These are phyloP conservation scores for Globisporangium carolinianum DNA, from an alignment of 352 stramenopile species.

Conservation along the genomic window DNA sequence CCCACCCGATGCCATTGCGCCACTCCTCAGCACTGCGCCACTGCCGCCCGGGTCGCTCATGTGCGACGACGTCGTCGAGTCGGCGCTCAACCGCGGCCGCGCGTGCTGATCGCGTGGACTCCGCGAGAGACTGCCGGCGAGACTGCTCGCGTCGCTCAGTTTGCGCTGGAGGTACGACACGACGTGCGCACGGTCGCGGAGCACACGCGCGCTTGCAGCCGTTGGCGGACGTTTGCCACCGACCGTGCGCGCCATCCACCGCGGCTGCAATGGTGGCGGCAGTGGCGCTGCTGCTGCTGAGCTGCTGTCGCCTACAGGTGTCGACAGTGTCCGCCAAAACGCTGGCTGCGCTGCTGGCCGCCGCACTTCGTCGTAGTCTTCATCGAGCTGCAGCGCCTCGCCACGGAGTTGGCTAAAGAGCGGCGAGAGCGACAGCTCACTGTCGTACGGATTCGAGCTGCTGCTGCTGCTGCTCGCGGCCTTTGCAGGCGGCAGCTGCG, in stretches of 20 bases:
- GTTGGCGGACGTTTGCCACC: constrained; percentile 9
- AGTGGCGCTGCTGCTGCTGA: neutral
- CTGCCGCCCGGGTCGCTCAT: constrained; percentile 39
- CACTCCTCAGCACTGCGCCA: neutral
- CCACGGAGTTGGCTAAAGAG: constrained; percentile 12
- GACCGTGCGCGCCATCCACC: constrained; percentile 11
- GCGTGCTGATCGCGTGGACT: constrained; percentile 29
- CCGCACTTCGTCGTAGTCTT: constrained; percentile 12
- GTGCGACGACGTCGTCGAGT: constrained; percentile 60
- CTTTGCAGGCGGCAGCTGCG: constrained; percentile 4
- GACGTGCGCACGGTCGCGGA: constrained; percentile 81
- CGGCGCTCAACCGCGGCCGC: constrained; percentile 41
- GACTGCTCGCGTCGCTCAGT: constrained; percentile 72
- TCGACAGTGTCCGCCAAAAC: constrained; percentile 37
- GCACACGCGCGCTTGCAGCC: constrained; percentile 49
- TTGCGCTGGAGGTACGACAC: constrained; percentile 85
- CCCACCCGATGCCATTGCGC: constrained; percentile 12
- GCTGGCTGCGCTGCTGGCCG: constrained; percentile 10
- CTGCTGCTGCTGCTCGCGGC: constrained; percentile 8
- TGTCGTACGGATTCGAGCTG: constrained; percentile 10
- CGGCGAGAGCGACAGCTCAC: constrained; percentile 11
- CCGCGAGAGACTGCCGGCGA: constrained; percentile 50
- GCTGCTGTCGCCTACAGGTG: constrained; percentile 19
- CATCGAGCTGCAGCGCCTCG: constrained; percentile 11
- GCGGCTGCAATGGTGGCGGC: neutral